Evolutionary conservation across 352 stramenopile genomes (phyloP).

Genomic region (Phytophthora kernoviae): DNA sequence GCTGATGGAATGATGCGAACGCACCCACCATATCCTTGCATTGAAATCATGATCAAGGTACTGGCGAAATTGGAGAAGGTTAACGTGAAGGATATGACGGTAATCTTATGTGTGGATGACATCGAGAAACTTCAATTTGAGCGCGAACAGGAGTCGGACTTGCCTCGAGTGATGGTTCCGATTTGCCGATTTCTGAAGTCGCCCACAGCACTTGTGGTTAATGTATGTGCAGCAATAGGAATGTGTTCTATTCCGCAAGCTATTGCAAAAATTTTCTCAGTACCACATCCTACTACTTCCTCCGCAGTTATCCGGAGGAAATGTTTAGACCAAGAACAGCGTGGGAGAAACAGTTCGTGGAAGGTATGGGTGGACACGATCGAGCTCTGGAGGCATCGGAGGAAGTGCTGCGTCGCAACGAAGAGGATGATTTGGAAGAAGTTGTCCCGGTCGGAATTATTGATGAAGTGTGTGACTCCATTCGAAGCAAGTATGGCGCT

Average conservation of each 20-base stretch:
- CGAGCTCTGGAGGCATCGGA: conserved; percentile 10
- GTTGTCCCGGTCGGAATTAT: not conserved
- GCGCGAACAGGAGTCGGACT: conserved; percentile 1
- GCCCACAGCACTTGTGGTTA: conserved; percentile 12
- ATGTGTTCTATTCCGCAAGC: not conserved
- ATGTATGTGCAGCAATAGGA: conserved; percentile 5
- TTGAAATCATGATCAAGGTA: conserved; percentile 10
- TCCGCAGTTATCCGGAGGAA: not conserved
- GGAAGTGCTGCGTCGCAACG: not conserved
- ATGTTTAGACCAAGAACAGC: conserved; percentile 1
- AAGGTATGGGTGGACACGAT: conserved; percentile 11
- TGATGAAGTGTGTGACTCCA: not conserved
- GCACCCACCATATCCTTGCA: not conserved
- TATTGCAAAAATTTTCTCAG: not conserved
- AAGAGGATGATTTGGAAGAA: not conserved
- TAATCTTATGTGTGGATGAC: conserved; percentile 33
- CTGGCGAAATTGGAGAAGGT: conserved; percentile 24
- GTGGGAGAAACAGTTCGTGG: conserved; percentile 11
- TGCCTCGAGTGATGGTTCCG: conserved; percentile 7
- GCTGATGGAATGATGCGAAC: not conserved
- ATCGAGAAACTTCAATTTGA: conserved; percentile 21
- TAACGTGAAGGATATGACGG: conserved; percentile 28
- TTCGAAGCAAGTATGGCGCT: not conserved
- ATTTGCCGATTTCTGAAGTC: conserved; percentile 7
- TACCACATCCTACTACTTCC: not conserved